Evolutionary conservation across 2,329 filamentous ascomycete genomes (phyloP), one percentile per base, ranked within the genome.

Genomic region (Sclerotinia subarctica): DNA sequence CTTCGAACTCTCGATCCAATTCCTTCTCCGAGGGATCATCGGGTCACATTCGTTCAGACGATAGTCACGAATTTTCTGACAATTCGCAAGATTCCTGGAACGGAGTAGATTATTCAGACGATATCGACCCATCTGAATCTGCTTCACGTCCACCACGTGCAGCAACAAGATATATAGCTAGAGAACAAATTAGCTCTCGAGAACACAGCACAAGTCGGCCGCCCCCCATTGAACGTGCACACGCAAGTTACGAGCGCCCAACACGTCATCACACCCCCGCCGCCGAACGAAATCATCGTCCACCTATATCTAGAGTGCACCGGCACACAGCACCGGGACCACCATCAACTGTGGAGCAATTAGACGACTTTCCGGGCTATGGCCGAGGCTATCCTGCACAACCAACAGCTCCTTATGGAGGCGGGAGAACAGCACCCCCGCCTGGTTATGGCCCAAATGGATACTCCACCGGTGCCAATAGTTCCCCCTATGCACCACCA

Each of bases 311-410:
- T 77, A 70, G 81, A 76, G 71, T 80, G 75, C 75, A 78, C 72
- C 81, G 72, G 79, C 72, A 81, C 77, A 69, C 79, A 69, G 78
- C 78, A 73, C 84, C 85, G 72, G 81, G 81, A 71, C 82, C 83
- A 72, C 81, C 86, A 67, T 85, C 86, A 81, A 90, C 84, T 77
- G 82, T 85, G 81, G 89, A 90, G 77, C 85, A 85, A 47, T 82
- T 82, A 26, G 87, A 91, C 32, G 87, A 91, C n/a, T 89, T 84
- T 76, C 78, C 80, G 70, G 78, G 74, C 73, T 81, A 79, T 81
- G 83, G 80, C 79, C 78, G 70, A 74, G 73, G 74, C 70, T 78
- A 76, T 69, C 75, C 74, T 53, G 75, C 77, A 66, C 75, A 75
- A 62, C 75, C 77, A 71, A 66, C 77, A 70, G 69, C 67, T 49